phyloP scores from a whole-genome alignment of 169 alveolate genomes.

The Cyclospora cayetanensis region DNA sequence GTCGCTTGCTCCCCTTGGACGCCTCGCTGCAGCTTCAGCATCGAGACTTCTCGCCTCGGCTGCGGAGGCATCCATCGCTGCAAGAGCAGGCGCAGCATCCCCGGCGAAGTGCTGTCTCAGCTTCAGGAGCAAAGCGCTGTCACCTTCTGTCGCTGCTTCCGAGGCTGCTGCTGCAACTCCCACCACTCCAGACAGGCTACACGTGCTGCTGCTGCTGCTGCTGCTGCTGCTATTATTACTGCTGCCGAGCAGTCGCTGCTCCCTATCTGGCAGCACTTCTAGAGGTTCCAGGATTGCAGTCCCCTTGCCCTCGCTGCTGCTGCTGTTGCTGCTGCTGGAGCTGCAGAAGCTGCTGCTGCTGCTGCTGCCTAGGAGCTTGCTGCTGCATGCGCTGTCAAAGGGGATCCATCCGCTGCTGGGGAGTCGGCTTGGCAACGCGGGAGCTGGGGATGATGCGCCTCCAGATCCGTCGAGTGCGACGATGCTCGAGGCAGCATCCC shows the following conservation, averaged over 20 bases:
- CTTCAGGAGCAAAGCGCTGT: slow-evolving; percentile 11
- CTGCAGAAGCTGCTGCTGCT: slow-evolving; percentile 21
- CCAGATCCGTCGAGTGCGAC: too few species aligned
- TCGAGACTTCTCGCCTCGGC: too few species aligned
- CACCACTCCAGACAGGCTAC: background rate
- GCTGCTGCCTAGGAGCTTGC: slow-evolving; percentile 38
- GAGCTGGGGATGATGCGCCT: too few species aligned
- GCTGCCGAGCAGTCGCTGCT: background rate
- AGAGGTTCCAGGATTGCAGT: background rate
- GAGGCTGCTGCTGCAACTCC: slow-evolving; percentile 1
- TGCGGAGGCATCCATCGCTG: background rate
- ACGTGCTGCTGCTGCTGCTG: background rate
- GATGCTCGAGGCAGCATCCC: background rate
- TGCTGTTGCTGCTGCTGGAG: slow-evolving; percentile 39
- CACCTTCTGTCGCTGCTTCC: background rate
- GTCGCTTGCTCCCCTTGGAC: too few species aligned
- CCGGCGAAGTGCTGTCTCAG: slow-evolving; percentile 50
- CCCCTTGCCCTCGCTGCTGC: slow-evolving; percentile 42
- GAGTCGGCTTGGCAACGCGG: too few species aligned
- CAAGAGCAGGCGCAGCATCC: background rate
- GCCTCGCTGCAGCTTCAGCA: too few species aligned
- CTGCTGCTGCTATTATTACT: slow-evolving; percentile 36
- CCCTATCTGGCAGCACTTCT: background rate
- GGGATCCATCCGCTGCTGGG: background rate
- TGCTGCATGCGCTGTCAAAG: background rate